phyloP scores from a whole-genome alignment of 73 alveolate species.

The Paramecium sexaurelia region DNA sequence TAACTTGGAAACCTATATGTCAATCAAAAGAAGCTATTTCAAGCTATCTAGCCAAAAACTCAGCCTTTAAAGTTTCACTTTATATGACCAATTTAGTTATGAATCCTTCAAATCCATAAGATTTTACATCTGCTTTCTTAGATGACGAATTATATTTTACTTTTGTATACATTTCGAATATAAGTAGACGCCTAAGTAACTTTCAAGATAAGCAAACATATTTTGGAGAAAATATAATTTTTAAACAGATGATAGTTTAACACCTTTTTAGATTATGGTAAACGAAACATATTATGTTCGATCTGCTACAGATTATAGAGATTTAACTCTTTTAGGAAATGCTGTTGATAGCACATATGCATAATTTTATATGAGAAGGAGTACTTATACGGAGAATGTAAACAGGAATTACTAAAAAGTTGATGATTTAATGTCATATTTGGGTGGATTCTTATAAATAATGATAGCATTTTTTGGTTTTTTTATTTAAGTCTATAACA shows the following conservation, averaged over 20 bases:
- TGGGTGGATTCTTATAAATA: neutral
- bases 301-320: conserved; percentile 15
- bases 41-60: neutral
- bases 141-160: conserved; percentile 44
- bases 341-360: neutral
- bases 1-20: neutral
- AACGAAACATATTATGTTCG: neutral
- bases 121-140: neutral
- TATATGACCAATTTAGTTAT: conserved; percentile 40
- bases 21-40: neutral
- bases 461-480: conserved; percentile 40
- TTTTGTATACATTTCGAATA: neutral
- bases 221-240: conserved; percentile 18
- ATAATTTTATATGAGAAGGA: neutral
- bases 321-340: neutral
- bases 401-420: neutral
- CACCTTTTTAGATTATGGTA: neutral
- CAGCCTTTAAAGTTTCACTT: neutral
- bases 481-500: neutral
- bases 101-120: conserved; percentile 15
- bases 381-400: neutral
- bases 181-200: neutral
- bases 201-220: neutral
- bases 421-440: conserved; percentile 22
- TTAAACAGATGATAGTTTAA: conserved; percentile 31